Base-by-base conservation (phyloP, 768 basidiomycete genomes). In the Lactarius evosmus region DNA sequence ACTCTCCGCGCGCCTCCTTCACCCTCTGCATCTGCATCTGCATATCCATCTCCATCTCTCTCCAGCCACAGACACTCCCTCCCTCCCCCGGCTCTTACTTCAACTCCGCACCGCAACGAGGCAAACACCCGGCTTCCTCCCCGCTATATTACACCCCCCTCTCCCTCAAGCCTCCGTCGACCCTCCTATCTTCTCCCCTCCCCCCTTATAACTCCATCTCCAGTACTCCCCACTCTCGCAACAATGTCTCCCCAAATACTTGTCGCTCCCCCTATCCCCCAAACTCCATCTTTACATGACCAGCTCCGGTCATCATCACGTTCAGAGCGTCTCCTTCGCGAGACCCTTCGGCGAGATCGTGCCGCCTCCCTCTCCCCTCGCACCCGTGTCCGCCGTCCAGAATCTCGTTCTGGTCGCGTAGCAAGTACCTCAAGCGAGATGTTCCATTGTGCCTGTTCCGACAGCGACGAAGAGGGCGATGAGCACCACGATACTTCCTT, bases 321-420 rank as follows among this genome's bases (percentile, higher is more conserved):
- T 60, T 84, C 83, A 4, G 82, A 85, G 69, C 77, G 79, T 11
- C 79, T 86, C 52, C 77, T 86, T 55, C 77, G 85, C 56, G 80
- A 85, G 66, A 79, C 85, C 11, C 79, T 86, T 58, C 73, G 76
- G 32, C 77, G 81, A 53, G 85, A 69, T 44, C 77, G 75, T 73
- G 72, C 78, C 63, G 72, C 75, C 67, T 51, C 63, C 56, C 65
- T 68, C 44, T 69, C 41, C 65, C 72, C 62, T 38, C 71, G 32
- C 61, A 70, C 46, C 58, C 70, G 55, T 61, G 61, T 36, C 53
- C 70, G 40, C 32, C 63, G 53, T 36, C 54, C 56, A 19, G 67
- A 60, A 11, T 67, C 59, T 33, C 29, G 33, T 22, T 53, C 65
- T 32, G 65, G 53, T 38, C 66, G 56, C 12, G 16, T 66, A 55